Conservation (phyloP, 345 rosid genomes). For the Lepidium didymum region DNA sequence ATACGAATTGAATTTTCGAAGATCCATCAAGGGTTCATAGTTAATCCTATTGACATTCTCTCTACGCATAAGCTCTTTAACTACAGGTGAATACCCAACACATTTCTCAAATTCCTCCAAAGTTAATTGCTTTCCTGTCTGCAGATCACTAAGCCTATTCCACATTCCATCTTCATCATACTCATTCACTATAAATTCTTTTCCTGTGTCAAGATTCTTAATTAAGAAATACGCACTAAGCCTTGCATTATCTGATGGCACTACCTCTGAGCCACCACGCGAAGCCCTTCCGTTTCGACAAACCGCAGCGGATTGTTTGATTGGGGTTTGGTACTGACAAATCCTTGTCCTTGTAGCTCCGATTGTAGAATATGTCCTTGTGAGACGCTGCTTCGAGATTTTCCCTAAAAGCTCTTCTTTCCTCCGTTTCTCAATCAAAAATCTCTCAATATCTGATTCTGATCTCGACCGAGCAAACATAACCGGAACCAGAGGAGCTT, state of each 20-base stretch:
- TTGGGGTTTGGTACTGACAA: slow-evolving; percentile 36
- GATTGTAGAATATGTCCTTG: slow-evolving; percentile 51
- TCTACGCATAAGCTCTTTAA: slow-evolving; percentile 85
- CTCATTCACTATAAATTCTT: slow-evolving; percentile 82
- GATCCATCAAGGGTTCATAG: slow-evolving; percentile 31
- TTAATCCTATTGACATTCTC: slow-evolving; percentile 49
- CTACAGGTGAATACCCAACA: slow-evolving; percentile 79
- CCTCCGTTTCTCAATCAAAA: slow-evolving; percentile 37
- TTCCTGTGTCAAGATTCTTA: slow-evolving; percentile 84
- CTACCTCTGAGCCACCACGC: slow-evolving; percentile 10
- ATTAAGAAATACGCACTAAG: slow-evolving; percentile 72
- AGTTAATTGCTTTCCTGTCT: slow-evolving; percentile 88
- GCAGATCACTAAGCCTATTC: slow-evolving; percentile 90
- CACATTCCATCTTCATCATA: slow-evolving; percentile 78
- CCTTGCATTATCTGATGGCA: slow-evolving; percentile 21
- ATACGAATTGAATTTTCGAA: slow-evolving; percentile 45
- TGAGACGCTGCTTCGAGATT: slow-evolving; percentile 63
- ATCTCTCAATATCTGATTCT: slow-evolving; percentile 56
- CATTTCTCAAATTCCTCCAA: slow-evolving; percentile 89
- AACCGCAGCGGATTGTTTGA: slow-evolving; percentile 28
- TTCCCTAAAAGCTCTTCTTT: slow-evolving; percentile 55
- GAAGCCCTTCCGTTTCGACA: slow-evolving; percentile 22
- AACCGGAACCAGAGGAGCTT: slow-evolving; percentile 23
- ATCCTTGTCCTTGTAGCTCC: slow-evolving; percentile 36
- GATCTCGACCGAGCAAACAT: slow-evolving; percentile 62